phyloP scores from a whole-genome alignment of 2,329 filamentous ascomycete species.

The Sporothrix humicola region DNA sequence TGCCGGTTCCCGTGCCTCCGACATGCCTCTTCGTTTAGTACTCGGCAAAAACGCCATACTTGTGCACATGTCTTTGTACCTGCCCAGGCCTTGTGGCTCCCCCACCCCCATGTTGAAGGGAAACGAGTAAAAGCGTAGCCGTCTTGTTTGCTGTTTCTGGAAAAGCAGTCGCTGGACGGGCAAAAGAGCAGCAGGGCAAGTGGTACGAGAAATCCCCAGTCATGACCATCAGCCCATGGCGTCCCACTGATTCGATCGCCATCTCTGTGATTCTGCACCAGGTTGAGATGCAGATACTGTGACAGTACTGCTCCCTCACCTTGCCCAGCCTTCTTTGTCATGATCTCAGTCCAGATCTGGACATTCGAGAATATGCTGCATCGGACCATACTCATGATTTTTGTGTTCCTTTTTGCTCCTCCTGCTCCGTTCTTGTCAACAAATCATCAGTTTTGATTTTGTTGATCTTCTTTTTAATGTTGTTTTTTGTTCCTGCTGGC shows the following conservation, averaged over 20 bases:
- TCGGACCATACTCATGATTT: not conserved
- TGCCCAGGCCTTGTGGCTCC: not conserved
- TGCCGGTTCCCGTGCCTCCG: slow-evolving; percentile 22
- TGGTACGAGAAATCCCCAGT: slow-evolving; percentile 11
- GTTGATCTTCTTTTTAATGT: not conserved
- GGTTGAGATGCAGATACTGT: not conserved
- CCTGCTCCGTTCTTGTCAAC: slow-evolving; percentile 9
- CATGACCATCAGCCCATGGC: not conserved
- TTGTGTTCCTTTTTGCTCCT: not conserved
- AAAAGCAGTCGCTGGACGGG: slow-evolving; percentile 27
- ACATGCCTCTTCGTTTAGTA: slow-evolving; percentile 5
- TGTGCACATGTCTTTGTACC: not conserved
- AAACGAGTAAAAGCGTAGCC: slow-evolving; percentile 23
- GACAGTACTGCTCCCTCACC: not conserved
- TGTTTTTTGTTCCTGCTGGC: not conserved
- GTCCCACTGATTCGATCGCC: not conserved
- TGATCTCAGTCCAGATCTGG: slow-evolving; percentile 23
- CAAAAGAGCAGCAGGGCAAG: not conserved
- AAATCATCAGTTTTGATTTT: not conserved
- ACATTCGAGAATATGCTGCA: slow-evolving; percentile 12
- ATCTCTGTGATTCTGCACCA: slow-evolving; percentile 11
- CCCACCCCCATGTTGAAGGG: not conserved
- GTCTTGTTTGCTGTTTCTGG: not conserved
- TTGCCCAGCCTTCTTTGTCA: slow-evolving; percentile 1
- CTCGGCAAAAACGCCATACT: too few relatives aligned